phyloP scores from a whole-genome alignment of 2,329 filamentous ascomycete genomes.

The Aspergillus tamarii region DNA sequence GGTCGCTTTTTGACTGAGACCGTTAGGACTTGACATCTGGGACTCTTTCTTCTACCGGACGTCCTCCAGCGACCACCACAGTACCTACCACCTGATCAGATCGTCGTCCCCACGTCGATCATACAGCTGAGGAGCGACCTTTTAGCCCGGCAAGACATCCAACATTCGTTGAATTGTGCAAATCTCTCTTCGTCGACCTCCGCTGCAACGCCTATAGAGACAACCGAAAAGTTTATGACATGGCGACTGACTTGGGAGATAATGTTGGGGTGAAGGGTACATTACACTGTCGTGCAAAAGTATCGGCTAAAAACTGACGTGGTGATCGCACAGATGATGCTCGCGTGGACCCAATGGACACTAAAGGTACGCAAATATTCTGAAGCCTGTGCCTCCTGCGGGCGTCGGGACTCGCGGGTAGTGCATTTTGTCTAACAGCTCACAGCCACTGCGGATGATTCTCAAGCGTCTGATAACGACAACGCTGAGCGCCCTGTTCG shows the following conservation, averaged over 20 bases:
- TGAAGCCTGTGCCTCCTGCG: not conserved
- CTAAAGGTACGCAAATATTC: slow-evolving; percentile 17
- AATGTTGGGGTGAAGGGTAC: slow-evolving; percentile 20
- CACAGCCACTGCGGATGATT: slow-evolving; percentile 28
- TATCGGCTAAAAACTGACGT: not conserved
- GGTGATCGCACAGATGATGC: slow-evolving; percentile 9
- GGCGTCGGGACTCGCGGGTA: not conserved
- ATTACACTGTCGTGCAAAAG: not conserved
- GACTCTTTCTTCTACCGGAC: too few relatives aligned
- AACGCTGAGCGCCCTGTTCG: slow-evolving; percentile 60
- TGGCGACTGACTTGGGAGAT: slow-evolving; percentile 21
- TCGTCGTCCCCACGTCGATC: not conserved
- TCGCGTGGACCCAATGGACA: slow-evolving; percentile 16
- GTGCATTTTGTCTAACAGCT: slow-evolving; percentile 6
- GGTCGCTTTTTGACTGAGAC: not conserved
- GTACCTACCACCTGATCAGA: not conserved
- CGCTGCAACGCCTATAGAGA: not conserved
- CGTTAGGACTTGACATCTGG: not conserved
- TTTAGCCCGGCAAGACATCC: not conserved
- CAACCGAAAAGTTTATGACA: slow-evolving; percentile 4
- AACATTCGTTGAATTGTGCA: not conserved
- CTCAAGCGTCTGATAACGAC: slow-evolving; percentile 42
- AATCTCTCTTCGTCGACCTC: not conserved
- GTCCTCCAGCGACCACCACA: not conserved
- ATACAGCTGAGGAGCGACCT: not conserved